Conservation (phyloP, 208 protist species). For the Leishmania braziliensis region DNA sequence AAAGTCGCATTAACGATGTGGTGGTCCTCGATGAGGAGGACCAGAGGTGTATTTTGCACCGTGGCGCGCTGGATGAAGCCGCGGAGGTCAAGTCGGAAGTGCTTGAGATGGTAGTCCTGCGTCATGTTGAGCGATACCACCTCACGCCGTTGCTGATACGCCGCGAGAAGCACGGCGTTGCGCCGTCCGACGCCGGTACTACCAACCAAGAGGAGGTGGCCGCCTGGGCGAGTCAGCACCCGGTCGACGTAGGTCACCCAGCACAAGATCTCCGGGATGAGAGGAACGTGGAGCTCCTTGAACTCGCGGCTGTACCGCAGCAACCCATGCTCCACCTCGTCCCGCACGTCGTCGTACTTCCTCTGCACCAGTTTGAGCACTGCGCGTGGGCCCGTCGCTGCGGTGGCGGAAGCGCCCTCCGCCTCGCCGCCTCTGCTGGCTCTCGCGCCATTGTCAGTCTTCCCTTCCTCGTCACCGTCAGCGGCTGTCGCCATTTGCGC, state of each 20-base stretch:
- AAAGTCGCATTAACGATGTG: conserved; percentile 97
- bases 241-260: conserved; percentile 92
- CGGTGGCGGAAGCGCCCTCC: not conserved
- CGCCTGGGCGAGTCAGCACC: conserved; percentile 79
- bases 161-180: conserved; percentile 78
- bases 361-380: conserved; percentile 57
- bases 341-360: conserved; percentile 68
- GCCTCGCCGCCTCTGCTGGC: not conserved
- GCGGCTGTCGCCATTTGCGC: not conserved
- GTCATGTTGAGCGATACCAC: conserved; percentile 90
- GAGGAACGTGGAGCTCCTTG: conserved; percentile 88
- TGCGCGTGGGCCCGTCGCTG: not conserved
- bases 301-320: conserved; percentile 96
- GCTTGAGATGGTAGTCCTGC: conserved; percentile 89
- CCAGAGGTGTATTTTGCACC: conserved; percentile 86
- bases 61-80: conserved; percentile 81
- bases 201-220: conserved; percentile 94
- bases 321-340: conserved; percentile 84
- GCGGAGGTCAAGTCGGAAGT: conserved; percentile 87
- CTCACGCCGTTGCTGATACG: conserved; percentile 88
- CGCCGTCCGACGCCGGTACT: conserved; percentile 91
- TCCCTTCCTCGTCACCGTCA: not conserved
- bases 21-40: conserved; percentile 97
- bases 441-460: not conserved
- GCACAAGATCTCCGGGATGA: conserved; percentile 92